Evolutionary conservation across 345 rosid species (phyloP), one percentile per base, ranked within the genome.

Genomic region (Eutrema heterophyllum): DNA sequence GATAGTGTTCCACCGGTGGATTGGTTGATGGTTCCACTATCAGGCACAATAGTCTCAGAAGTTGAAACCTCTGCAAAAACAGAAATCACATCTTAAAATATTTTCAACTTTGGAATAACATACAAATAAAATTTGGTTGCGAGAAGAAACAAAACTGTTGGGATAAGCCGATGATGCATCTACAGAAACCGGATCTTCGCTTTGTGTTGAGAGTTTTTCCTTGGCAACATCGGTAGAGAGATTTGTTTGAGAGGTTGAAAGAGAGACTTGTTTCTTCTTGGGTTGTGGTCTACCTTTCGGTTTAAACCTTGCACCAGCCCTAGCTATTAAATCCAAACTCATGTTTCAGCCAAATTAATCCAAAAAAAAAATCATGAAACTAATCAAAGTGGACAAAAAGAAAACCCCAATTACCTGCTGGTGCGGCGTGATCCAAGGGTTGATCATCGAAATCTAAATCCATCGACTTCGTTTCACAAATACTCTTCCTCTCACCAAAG

Each of bases 301-400:
- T 50, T 68, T 73, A 64, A 73, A 78, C 75, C 57, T 79, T 18
- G 75, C 75, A 69, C 79, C 78, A 68, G 75, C 75, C 8, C 67
- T 73, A 30, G 69, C 81, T 78, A 58, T 48, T 48, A 24, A 29
- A 27, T 9, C 39, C 53, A 56, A 64, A 9, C 15, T 16, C 64
- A 68, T 8, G 41, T 36, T 29, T 57, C 7, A 74, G 72, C 53
- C 67, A 43, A 48, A 67, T 35, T 7, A 74, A 5, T 12, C 59
- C 53, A 21, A 43, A 46, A 64, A n/a, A n/a, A 9, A 33, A 45
- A 7, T 27, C 21, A 66, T 8, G 18, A 59, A 74, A 58, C 18
- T 15, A 66, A 65, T 27, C 35, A 55, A 54, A 38, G 38, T 45
- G 12, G 2, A 55, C 1, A 38, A 27, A 14, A n/a, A 44, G 44